These are phyloP conservation scores for Karstenula rhodostoma DNA, from an alignment of 2,329 filamentous ascomycete genomes.

Conservation along the genomic window DNA sequence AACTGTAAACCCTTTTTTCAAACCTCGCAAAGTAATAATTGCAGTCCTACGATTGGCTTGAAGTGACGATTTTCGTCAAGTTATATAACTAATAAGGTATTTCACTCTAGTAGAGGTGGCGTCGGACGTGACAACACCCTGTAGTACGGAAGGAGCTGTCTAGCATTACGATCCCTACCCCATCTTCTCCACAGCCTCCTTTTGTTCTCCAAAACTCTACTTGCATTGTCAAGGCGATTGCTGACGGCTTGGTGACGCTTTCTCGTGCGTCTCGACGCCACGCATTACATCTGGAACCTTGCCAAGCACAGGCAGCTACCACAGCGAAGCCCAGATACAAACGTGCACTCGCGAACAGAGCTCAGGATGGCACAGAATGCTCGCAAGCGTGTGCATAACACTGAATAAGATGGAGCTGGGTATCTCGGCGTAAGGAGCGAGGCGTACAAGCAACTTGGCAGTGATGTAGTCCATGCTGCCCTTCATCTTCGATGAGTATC, in stretches of 20 bases:
- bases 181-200: background rate
- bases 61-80: no score
- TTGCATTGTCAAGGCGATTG: background rate
- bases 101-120: no score
- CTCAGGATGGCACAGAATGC: background rate
- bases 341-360: background rate
- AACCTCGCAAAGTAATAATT: no score
- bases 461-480: background rate
- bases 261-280: conserved; percentile 1
- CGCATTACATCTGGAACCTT: background rate
- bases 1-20: no score
- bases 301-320: background rate
- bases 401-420: background rate
- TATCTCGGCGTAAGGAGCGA: background rate
- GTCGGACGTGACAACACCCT: no score
- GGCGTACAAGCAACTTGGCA: background rate
- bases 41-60: no score
- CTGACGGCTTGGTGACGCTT: background rate
- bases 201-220: background rate
- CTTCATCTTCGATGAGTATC: background rate
- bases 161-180: background rate
- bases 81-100: no score
- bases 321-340: background rate
- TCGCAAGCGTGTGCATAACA: background rate
- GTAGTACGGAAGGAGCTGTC: background rate